Evolutionary conservation across 768 basidiomycete species (phyloP), one percentile per base, ranked within the genome.

Genomic region (Leccinum aurantiacum): DNA sequence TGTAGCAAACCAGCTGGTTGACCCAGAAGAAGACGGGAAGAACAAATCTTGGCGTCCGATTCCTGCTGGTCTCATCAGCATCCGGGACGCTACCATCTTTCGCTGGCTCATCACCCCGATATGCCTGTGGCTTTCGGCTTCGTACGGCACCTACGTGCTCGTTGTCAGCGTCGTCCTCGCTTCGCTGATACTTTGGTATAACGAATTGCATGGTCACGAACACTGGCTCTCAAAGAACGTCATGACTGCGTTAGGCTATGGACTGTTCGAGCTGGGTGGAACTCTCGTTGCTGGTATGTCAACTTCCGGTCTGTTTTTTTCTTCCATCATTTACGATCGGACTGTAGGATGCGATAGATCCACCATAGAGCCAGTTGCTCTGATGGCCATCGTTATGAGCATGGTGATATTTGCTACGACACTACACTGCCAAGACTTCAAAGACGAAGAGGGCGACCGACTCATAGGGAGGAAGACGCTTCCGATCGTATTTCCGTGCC

Each of bases 1-100:
- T 53, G 69, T 77, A 17, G 69, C 78, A 8, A 82, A 82, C 56
- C 81, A 82, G 64, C 64, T 72, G 13, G 66, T 75, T 29, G 69
- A 72, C 56, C 71, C 75, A 10, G 75, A 75, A 41, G 81, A 82
- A 65, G 81, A 82, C 61, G 65, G 63, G 11, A 65, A 58, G 60
- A 82, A 82, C 60, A 79, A 81, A 59, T 70, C 77, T 11, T 78
- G 72, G 66, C 72, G 81, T 41, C 81, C 81, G 2, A 69, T 82
- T 41, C 81, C 81, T 1, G 70, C 81, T 8, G 75, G 77, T 11
- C 78, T 77, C 37, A 77, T 82, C 48, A 75, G 71, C 47, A 35
- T 78, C 24, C 65, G 46, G 14, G 65, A 78, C 33, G 78, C 82
- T 25, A 67, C 60, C 10, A 38, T 72, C 7, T 65, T 80, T 4